These are phyloP conservation scores for Ceratobasidium sp. DNA, from an alignment of 1,284 basidiomycete species.

Conservation along the genomic window DNA sequence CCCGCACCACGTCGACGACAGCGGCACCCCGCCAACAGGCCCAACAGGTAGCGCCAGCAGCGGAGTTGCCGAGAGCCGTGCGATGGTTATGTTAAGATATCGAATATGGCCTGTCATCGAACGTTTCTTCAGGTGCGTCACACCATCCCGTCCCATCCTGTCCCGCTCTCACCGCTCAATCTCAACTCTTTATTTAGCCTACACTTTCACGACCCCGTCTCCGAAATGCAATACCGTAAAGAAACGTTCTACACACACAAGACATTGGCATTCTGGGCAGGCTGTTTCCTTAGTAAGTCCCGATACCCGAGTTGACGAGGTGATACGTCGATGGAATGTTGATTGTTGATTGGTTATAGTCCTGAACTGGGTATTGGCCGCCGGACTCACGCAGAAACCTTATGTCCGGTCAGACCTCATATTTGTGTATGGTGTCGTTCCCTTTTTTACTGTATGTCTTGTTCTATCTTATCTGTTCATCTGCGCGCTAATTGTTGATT, in stretches of 20 bases:
- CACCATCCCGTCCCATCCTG: not conserved
- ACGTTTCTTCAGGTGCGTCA: slow-evolving; percentile 42
- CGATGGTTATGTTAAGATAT: slow-evolving; percentile 42
- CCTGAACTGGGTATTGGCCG: slow-evolving; percentile 70
- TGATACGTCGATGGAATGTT: too few species aligned
- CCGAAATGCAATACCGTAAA: slow-evolving; percentile 48
- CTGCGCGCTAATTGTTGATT: too few species aligned
- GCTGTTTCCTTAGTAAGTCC: too few species aligned
- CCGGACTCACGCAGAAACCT: slow-evolving; percentile 66
- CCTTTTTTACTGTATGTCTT: slow-evolving; percentile 60
- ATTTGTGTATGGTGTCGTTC: slow-evolving; percentile 71
- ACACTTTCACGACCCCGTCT: slow-evolving; percentile 44
- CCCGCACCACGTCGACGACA: slow-evolving; percentile 23
- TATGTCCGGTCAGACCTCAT: slow-evolving; percentile 67
- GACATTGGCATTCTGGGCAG: slow-evolving; percentile 70
- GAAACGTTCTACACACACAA: slow-evolving; percentile 48
- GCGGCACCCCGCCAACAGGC: slow-evolving; percentile 33
- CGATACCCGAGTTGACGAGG: too few species aligned
- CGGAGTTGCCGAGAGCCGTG: slow-evolving; percentile 33
- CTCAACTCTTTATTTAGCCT: slow-evolving; percentile 12
- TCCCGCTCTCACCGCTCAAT: slow-evolving; percentile 3
- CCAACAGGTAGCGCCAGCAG: slow-evolving; percentile 39
- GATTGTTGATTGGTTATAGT: slow-evolving; percentile 76
- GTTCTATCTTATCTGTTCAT: too few species aligned
- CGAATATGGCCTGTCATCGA: slow-evolving; percentile 29